These are phyloP conservation scores for Kalanchoe fedtschenkoi DNA, from an alignment of 164 flowering plant species.

Conservation along the genomic window DNA sequence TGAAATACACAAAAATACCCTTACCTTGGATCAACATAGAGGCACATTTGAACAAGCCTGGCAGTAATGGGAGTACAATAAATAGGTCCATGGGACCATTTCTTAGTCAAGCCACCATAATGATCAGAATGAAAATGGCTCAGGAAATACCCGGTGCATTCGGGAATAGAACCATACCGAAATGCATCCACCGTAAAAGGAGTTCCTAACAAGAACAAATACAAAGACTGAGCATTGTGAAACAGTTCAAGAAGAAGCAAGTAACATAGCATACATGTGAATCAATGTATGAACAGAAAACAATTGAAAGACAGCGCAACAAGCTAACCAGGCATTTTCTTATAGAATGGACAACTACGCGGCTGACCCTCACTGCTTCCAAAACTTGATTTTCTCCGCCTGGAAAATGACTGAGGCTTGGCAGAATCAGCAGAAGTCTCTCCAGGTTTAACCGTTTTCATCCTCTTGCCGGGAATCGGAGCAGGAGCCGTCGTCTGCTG, in stretches of 20 bases:
- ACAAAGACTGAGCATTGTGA: neutral
- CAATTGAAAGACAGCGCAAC: neutral
- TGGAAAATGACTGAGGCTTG: neutral
- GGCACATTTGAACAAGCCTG: conserved; percentile 41
- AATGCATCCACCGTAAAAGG: conserved; percentile 76
- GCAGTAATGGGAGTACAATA: conserved; percentile 65
- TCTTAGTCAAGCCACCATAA: conserved; percentile 60
- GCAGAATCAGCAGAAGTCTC: neutral
- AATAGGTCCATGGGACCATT: conserved; percentile 70
- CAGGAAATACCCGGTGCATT: conserved; percentile 61
- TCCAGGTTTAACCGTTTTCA: neutral
- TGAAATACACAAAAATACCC: conserved; percentile 6
- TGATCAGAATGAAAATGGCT: conserved; percentile 69
- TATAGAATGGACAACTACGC: conserved; percentile 60
- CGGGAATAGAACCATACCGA: conserved; percentile 50
- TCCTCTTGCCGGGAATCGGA: neutral
- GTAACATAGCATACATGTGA: neutral
- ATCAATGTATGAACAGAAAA: neutral
- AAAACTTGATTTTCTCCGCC: neutral
- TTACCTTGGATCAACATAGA: conserved; percentile 52
- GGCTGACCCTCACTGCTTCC: conserved; percentile 4
- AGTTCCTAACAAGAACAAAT: conserved; percentile 30
- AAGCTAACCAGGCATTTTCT: conserved; percentile 51
- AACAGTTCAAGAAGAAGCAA: neutral
- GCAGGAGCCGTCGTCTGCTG: neutral